Evolutionary conservation across 2,329 filamentous ascomycete genomes (phyloP), one percentile per base, ranked within the genome.

Genomic region (Berkeleyomyces basicola): DNA sequence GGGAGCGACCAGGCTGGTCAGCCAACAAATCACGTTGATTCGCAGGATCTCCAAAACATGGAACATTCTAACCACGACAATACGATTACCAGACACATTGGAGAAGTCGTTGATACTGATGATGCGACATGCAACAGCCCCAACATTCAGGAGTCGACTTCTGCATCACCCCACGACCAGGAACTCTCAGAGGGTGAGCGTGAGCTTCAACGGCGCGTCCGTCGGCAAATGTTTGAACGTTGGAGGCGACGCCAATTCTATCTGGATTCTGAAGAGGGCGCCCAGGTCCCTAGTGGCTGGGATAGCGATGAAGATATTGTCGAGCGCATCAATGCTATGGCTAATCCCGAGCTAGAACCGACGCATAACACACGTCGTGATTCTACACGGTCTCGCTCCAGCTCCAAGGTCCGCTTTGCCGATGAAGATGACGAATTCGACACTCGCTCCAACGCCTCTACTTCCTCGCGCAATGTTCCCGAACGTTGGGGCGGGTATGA

Each of bases 241-340:
- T 93, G 88, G 88, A 82, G 81, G 68, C 80, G 87, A 64, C 79
- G 89, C 55, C 82, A 85, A 46, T 95, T 93, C 68, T 95, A 93
- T 68, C 80, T 90, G 0, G 89, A 95, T 64, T 86, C 90, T 71
- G 90, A 95, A 74, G 89, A 95, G 71, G 89, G 89, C 2, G 80
- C 82, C 7, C 70, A 72, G n/a, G 76, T 81, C 1, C 61, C 61
- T 31, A 33, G 42, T n/a, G 62, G 60, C 42, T 90, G 85, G 76
- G 76, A 79, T 31, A 77, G 80, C 4, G 78, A 81, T 11, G 79
- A 86, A 49, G 83, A 85, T 66, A 72, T 84, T 9, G 71, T 81
- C 0, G 72, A 70, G 14, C 72, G 73, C 37, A 64, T 72, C 42
- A 72, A 73, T 58, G 70, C 71, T 9, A 66, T 70, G 53, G 67